phyloP scores from a whole-genome alignment of 2,329 filamentous ascomycete genomes.

The Ciborinia camelliae region DNA sequence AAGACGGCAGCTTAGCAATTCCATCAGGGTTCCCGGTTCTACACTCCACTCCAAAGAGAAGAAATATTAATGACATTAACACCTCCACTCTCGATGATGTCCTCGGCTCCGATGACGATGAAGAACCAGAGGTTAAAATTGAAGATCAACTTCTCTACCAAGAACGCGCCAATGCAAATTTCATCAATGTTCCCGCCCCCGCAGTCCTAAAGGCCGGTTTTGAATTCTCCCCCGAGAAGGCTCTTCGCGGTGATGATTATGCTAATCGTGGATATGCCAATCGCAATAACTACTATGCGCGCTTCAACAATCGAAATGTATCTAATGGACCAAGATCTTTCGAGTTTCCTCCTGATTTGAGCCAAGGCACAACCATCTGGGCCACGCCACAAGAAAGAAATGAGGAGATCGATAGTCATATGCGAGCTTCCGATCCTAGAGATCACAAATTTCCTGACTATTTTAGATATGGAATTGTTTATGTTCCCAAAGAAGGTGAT shows the following conservation, averaged over 20 bases:
- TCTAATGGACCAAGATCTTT: not conserved
- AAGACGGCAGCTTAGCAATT: not conserved
- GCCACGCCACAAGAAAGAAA: conserved; percentile 2
- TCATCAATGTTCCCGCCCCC: conserved; percentile 24
- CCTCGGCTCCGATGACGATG: not conserved
- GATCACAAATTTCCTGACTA: conserved; percentile 24
- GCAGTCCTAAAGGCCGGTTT: conserved; percentile 29
- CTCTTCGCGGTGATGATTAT: conserved; percentile 26
- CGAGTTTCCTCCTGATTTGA: not conserved
- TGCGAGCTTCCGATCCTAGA: not conserved
- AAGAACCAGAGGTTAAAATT: not conserved
- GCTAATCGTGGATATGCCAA: not conserved
- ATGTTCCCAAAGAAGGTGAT: conserved; percentile 24
- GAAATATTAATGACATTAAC: not conserved
- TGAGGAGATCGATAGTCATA: not conserved
- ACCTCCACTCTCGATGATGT: not conserved
- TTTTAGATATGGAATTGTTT: conserved; percentile 31
- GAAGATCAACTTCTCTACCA: conserved; percentile 11
- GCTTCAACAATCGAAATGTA: not conserved
- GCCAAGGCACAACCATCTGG: not conserved
- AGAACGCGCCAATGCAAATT: conserved; percentile 19
- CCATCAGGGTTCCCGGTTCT: not conserved
- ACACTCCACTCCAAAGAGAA: not conserved
- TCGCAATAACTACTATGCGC: not conserved
- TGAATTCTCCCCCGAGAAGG: conserved; percentile 11